Percentiles rank a stretch among this genome's conserved stretches.
Evolutionary conservation across 768 basidiomycete genomes (phyloP).

Genomic region (Panus rudis): DNA sequence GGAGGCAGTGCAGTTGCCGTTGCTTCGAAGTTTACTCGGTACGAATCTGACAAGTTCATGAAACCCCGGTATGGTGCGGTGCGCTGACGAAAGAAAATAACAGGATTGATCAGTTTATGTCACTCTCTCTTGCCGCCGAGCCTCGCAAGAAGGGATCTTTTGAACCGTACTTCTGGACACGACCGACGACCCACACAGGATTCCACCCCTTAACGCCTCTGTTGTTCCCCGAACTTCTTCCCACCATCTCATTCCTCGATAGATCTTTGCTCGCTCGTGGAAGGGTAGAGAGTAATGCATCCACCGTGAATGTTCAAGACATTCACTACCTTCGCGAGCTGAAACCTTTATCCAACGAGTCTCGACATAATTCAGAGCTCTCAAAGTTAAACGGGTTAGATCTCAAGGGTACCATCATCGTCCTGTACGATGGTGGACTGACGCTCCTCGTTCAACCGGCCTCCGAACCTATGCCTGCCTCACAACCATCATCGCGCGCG

Average conservation of each 20-base stretch:
- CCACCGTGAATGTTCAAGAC: constrained; percentile 43
- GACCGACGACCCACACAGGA: constrained; percentile 29
- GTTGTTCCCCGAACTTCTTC: constrained; percentile 70
- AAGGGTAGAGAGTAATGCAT: constrained; percentile 57
- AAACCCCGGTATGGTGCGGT: no score
- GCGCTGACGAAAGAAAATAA: not conserved
- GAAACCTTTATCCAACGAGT: constrained; percentile 32
- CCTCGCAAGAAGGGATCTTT: constrained; percentile 68
- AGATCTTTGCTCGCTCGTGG: constrained; percentile 56
- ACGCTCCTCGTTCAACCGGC: constrained; percentile 59
- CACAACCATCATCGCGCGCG: constrained; percentile 52
- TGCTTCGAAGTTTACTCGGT: constrained; percentile 61
- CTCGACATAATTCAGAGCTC: constrained; percentile 6
- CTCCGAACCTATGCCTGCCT: constrained; percentile 35
- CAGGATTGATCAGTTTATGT: constrained; percentile 74
- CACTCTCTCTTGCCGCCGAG: constrained; percentile 68
- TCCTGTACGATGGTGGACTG: constrained; percentile 69
- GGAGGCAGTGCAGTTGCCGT: constrained; percentile 31
- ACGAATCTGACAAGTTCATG: constrained; percentile 18
- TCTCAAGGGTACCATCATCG: constrained; percentile 62
- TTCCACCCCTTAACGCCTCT: constrained; percentile 54
- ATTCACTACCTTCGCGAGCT: constrained; percentile 53
- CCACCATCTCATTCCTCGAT: constrained; percentile 61
- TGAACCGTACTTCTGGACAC: constrained; percentile 71
- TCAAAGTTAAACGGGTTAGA: constrained; percentile 22